These are phyloP conservation scores for Dioszegia aurantiaca DNA, from an alignment of 768 basidiomycete species.

Conservation along the genomic window DNA sequence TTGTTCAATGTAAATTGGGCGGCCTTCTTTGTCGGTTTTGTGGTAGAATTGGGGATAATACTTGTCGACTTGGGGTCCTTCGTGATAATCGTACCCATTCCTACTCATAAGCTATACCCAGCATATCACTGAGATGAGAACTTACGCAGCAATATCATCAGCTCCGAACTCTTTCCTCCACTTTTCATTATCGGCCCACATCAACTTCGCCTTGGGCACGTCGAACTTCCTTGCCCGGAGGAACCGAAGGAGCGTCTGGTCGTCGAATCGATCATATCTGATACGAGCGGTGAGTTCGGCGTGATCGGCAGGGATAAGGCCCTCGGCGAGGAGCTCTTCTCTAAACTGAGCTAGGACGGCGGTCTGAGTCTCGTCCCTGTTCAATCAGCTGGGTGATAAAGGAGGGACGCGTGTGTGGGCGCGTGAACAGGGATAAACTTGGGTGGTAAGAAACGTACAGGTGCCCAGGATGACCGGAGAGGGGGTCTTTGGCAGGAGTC, in stretches of 20 bases:
- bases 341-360: constrained; percentile 68
- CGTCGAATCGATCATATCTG: constrained; percentile 52
- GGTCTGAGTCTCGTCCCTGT: constrained; percentile 56
- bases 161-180: constrained; percentile 77
- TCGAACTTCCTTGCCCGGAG: constrained; percentile 92
- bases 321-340: constrained; percentile 58
- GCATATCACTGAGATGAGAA: constrained; percentile 20
- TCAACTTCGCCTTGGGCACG: constrained; percentile 71
- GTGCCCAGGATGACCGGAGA: constrained; percentile 76
- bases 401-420: not conserved
- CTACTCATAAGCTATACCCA: constrained; percentile 22
- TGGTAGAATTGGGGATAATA: constrained; percentile 96
- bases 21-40: constrained; percentile 92
- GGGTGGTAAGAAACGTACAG: constrained; percentile 52
- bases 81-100: constrained; percentile 71
- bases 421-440: not conserved
- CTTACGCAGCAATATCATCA: constrained; percentile 55
- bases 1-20: constrained; percentile 91
- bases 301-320: constrained; percentile 42
- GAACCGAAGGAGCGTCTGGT: constrained; percentile 61
- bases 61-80: constrained; percentile 77
- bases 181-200: constrained; percentile 76
- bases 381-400: not conserved
- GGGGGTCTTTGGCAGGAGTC: constrained; percentile 54
- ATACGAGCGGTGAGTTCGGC: constrained; percentile 26